A percentile compares a stretch with the other conserved stretches of the same genome.
Conservation (phyloP, 495 filamentous ascomycete species). For the Cenococcum geophilum region DNA sequence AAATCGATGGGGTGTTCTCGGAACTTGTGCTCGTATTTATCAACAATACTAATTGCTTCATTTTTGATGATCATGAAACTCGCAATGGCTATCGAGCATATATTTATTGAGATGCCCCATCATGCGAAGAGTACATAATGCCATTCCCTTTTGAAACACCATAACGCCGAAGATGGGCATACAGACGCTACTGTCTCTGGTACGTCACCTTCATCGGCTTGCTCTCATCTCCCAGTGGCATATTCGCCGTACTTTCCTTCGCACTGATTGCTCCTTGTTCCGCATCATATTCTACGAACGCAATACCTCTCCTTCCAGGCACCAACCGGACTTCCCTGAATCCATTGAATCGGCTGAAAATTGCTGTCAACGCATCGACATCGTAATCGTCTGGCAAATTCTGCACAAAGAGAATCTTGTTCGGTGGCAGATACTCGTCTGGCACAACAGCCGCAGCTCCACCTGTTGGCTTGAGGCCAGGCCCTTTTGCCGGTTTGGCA, state of each 20-base stretch:
- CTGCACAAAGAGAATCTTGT: constrained; percentile 95
- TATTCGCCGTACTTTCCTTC: constrained; percentile 91
- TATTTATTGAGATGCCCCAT: background rate
- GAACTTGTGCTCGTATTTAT: background rate
- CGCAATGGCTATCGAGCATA: background rate
- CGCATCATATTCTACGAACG: constrained; percentile 92
- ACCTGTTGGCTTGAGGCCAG: constrained; percentile 55
- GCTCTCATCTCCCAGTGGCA: constrained; percentile 68
- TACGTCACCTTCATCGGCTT: constrained; percentile 64
- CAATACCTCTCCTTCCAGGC: constrained; percentile 80
- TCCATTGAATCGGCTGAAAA: constrained; percentile 88
- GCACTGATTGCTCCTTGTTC: constrained; percentile 86
- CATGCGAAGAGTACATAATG: background rate
- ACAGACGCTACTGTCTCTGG: constrained; percentile 58
- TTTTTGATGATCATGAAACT: background rate
- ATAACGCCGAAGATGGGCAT: constrained; percentile 1
- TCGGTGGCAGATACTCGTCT: constrained; percentile 95
- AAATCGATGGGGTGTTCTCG: background rate
- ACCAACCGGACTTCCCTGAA: constrained; percentile 90
- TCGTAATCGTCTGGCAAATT: constrained; percentile 84
- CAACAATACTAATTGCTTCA: constrained; percentile 3
- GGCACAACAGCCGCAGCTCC: constrained; percentile 72
- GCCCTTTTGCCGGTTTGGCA: constrained; percentile 35
- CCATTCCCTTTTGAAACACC: constrained; percentile 2
- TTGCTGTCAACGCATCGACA: constrained; percentile 66